Evolutionary conservation across 176 grass and related monocot species (phyloP).

Genomic region (Eragrostis nindensis): DNA sequence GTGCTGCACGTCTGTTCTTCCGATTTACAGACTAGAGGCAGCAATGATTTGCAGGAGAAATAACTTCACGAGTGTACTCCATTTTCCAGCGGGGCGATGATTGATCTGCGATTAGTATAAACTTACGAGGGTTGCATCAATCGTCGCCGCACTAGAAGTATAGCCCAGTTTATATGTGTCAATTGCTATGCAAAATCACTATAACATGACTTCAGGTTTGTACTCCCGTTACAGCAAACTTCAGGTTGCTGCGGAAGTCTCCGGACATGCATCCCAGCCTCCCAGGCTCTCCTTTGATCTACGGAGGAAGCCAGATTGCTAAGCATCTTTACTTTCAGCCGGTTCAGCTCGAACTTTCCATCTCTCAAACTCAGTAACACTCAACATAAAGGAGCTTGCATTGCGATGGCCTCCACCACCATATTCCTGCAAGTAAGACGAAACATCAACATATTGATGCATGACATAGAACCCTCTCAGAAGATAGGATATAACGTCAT

Average conservation of each 20-base stretch:
- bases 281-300: background rate
- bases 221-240: background rate
- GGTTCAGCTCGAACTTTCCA: constrained; percentile 63
- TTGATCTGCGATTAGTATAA: no score
- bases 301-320: background rate
- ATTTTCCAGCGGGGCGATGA: background rate
- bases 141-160: background rate
- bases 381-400: constrained; percentile 87
- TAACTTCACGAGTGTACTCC: background rate
- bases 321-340: constrained; percentile 16
- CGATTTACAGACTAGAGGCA: background rate
- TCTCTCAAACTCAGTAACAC: constrained; percentile 63
- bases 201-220: background rate
- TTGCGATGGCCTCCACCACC: constrained; percentile 81
- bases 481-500: constrained; percentile 20
- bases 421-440: constrained; percentile 61
- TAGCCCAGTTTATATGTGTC: background rate
- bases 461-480: background rate
- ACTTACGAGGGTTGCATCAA: no score
- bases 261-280: background rate
- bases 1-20: background rate
- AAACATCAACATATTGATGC: constrained; percentile 13
- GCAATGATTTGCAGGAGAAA: background rate
- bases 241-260: background rate
- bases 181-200: background rate